phyloP scores from a whole-genome alignment of 441 rosid species.

The Pelargonium australe region DNA sequence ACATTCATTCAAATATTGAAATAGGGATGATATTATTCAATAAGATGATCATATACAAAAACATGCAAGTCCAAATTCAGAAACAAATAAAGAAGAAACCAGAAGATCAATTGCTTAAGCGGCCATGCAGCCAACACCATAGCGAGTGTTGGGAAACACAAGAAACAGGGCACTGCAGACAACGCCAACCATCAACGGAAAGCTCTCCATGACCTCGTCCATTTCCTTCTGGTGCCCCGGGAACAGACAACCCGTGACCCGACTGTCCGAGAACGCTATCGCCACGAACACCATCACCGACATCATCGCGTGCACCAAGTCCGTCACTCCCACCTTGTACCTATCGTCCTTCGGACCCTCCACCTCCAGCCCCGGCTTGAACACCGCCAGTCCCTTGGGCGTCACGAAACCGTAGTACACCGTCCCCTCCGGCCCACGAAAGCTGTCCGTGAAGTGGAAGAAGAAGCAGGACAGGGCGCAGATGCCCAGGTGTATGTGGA shows the following conservation, averaged over 20 bases:
- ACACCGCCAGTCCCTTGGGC: constrained; percentile 66
- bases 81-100: no score
- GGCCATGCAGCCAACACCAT: constrained; percentile 2
- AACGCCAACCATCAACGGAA: not conserved
- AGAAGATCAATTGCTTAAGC: not conserved
- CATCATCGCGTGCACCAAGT: not conserved
- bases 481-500: constrained; percentile 41
- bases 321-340: not conserved
- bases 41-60: no score
- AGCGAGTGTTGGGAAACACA: constrained; percentile 4
- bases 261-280: constrained; percentile 1
- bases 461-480: constrained; percentile 83
- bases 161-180: not conserved
- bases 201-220: constrained; percentile 6
- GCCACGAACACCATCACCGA: constrained; percentile 8
- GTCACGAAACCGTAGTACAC: constrained; percentile 82
- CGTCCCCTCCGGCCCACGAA: constrained; percentile 60
- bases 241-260: not conserved
- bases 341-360: constrained; percentile 55
- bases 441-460: constrained; percentile 91
- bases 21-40: no score
- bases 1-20: no score
- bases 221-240: constrained; percentile 2
- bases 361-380: constrained; percentile 63
- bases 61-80: no score